These are phyloP conservation scores for Penstemon barbatus DNA, from an alignment of 257 asterid genomes.

Conservation along the genomic window DNA sequence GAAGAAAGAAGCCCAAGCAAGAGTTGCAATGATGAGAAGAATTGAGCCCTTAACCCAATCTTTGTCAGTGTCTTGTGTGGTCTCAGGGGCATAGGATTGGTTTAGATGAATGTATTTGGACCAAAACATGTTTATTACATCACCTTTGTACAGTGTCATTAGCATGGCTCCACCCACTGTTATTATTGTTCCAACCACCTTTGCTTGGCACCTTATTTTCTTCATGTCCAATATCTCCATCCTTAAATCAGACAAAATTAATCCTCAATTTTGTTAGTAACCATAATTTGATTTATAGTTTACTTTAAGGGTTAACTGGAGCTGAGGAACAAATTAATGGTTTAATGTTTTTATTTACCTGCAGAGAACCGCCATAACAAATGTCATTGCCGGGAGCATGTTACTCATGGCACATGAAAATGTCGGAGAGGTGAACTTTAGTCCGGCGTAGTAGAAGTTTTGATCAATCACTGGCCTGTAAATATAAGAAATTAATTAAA, in stretches of 20 bases:
- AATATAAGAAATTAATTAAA: background rate
- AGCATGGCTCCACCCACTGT: slow-evolving; percentile 83
- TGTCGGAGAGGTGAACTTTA: slow-evolving; percentile 77
- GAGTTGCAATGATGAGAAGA: slow-evolving; percentile 78
- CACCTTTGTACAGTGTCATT: slow-evolving; percentile 87
- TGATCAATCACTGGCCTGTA: slow-evolving; percentile 95
- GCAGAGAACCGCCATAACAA: slow-evolving; percentile 78
- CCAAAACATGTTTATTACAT: slow-evolving; percentile 62
- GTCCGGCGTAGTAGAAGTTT: slow-evolving; percentile 83
- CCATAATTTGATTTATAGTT: background rate
- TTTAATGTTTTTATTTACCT: slow-evolving; percentile 34
- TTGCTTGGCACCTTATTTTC: slow-evolving; percentile 75
- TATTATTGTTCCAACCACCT: slow-evolving; percentile 67
- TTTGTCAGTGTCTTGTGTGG: slow-evolving; percentile 43
- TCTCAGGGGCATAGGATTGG: slow-evolving; percentile 25
- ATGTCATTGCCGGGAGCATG: slow-evolving; percentile 93
- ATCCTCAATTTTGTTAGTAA: background rate
- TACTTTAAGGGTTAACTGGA: background rate
- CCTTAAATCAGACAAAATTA: slow-evolving; percentile 29
- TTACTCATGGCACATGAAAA: slow-evolving; percentile 92
- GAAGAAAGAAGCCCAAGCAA: slow-evolving; percentile 93
- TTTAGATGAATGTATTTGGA: slow-evolving; percentile 44
- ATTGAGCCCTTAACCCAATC: slow-evolving; percentile 88
- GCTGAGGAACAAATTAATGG: too few species aligned
- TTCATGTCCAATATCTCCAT: slow-evolving; percentile 72